A percentile compares a stretch with the other conserved stretches of the same genome.
These are phyloP conservation scores for Phialocephala sp. DNA, from an alignment of 2,329 filamentous ascomycete genomes.

Conservation along the genomic window DNA sequence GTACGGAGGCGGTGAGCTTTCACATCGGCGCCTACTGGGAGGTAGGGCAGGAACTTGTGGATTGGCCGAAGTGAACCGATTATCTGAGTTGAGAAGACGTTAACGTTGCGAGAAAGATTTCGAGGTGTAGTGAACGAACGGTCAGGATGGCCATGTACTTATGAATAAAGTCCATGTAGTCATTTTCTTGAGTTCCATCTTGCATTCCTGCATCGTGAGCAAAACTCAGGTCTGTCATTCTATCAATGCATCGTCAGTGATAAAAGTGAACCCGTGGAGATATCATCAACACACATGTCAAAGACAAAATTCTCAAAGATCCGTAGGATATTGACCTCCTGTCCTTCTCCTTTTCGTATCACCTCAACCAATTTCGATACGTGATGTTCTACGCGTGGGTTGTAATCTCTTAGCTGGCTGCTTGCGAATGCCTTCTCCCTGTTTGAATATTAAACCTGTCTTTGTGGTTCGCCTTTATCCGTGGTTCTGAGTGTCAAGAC, in stretches of 20 bases:
- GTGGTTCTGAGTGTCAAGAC: not conserved
- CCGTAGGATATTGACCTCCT: slow-evolving; percentile 23
- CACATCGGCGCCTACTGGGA: slow-evolving; percentile 24
- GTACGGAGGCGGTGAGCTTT: slow-evolving; percentile 21
- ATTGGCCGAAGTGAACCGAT: slow-evolving; percentile 23
- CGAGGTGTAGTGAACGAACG: slow-evolving; percentile 5
- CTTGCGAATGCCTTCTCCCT: slow-evolving; percentile 27
- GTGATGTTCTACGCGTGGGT: slow-evolving; percentile 26
- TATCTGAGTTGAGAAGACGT: slow-evolving; percentile 3
- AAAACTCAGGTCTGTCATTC: slow-evolving; percentile 31
- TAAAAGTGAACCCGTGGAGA: not conserved
- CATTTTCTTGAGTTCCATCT: slow-evolving; percentile 24
- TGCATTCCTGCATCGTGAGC: slow-evolving; percentile 26
- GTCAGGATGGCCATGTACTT: slow-evolving; percentile 23
- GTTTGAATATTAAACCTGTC: not conserved
- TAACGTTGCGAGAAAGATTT: not conserved
- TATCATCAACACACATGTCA: slow-evolving; percentile 24
- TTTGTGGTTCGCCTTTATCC: not conserved
- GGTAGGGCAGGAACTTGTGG: slow-evolving; percentile 20
- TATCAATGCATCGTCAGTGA: slow-evolving; percentile 1
- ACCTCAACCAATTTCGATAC: slow-evolving; percentile 21
- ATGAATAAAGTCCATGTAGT: slow-evolving; percentile 30
- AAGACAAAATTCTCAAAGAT: slow-evolving; percentile 26
- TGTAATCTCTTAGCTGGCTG: slow-evolving; percentile 27
- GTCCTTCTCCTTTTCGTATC: slow-evolving; percentile 4